phyloP scores from a whole-genome alignment of 352 stramenopile genomes.

The Phytophthora aleatoria region DNA sequence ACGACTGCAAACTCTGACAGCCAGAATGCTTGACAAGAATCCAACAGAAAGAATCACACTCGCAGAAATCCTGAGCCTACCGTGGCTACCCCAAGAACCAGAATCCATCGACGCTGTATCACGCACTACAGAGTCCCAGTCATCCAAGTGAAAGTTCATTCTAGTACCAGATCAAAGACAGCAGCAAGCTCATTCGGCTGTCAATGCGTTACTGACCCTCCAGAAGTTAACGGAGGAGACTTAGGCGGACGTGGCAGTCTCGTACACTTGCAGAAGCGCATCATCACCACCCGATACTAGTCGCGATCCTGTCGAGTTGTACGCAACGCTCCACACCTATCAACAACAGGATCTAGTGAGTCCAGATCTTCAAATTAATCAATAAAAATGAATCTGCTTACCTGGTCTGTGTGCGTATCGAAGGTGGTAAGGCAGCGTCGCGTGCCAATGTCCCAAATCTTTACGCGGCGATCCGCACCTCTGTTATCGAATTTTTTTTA shows the following conservation, averaged over 20 bases:
- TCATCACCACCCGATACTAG: conserved; percentile 91
- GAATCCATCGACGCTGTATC: conserved; percentile 16
- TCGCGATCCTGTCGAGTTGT: conserved; percentile 83
- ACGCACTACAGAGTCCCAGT: conserved; percentile 5
- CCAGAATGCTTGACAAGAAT: conserved; percentile 62
- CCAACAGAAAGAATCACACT: conserved; percentile 51
- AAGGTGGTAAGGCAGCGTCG: conserved; percentile 90
- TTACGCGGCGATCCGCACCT: conserved; percentile 89
- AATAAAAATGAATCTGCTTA: conserved; percentile 20
- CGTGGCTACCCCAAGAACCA: conserved; percentile 54
- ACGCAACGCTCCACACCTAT: conserved; percentile 91
- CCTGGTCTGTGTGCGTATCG: conserved; percentile 90
- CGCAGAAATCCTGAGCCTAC: conserved; percentile 53
- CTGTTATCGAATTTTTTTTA: conserved; percentile 32
- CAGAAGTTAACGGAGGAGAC: neutral
- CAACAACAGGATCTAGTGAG: conserved; percentile 7
- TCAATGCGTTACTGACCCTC: conserved; percentile 6
- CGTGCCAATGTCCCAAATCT: conserved; percentile 92
- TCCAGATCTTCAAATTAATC: conserved; percentile 2
- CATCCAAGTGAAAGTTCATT: conserved; percentile 18
- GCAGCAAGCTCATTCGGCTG: conserved; percentile 4
- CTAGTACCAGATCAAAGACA: conserved; percentile 3
- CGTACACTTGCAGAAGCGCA: conserved; percentile 89
- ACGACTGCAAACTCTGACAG: conserved; percentile 37
- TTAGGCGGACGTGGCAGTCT: conserved; percentile 62